Base-by-base conservation (phyloP, 129 eudicot genomes). In the Arctium minus region DNA sequence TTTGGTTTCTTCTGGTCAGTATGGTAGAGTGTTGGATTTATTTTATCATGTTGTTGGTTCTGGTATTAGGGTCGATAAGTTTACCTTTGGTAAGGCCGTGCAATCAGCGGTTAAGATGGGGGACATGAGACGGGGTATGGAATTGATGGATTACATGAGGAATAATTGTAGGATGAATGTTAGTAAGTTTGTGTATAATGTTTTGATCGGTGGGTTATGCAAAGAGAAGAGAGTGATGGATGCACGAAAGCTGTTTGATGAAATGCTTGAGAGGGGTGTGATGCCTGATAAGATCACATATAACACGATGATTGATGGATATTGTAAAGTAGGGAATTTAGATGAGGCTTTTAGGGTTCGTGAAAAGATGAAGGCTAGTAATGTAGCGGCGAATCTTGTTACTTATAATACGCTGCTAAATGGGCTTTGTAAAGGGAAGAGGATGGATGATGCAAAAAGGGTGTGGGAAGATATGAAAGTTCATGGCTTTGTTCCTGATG, bases 231-330 rank as follows among this genome's bases (percentile, higher is more conserved):
- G 79, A 37, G 30, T 81, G 3, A 3, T n/a, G 27, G 84, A 50
- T 72, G 84, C 84, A 10, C 72, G 79, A 15, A 35, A 72, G 79
- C 56, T 81, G 73, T 81, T 71, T 36, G 84, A 81, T 72, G 84
- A 81, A 81, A 81, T 81, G 84, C 12, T 67, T 22, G 77, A 72
- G 40, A 72, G 68, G 33, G 50, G 70, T 36, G 79, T 81, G 22
- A 77, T 53, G 73, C 46, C 71, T 1, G 74, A 81, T 81, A 81
- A 4, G 50, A 32, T 81, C 40, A 8, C 84, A 2, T 81, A 72
- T 71, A 81, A 81, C 39, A 81, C 78, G 50, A 29, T 81, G 69
- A 81, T 81, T 53, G 84, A 81, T 81, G 84, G 84, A 48, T 81
- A 81, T 72, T 81, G 72, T 72, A 81, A 81, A 70, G 78, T 53